Base-by-base conservation (phyloP, 2,329 filamentous ascomycete species). In the Talaromyces sp. region DNA sequence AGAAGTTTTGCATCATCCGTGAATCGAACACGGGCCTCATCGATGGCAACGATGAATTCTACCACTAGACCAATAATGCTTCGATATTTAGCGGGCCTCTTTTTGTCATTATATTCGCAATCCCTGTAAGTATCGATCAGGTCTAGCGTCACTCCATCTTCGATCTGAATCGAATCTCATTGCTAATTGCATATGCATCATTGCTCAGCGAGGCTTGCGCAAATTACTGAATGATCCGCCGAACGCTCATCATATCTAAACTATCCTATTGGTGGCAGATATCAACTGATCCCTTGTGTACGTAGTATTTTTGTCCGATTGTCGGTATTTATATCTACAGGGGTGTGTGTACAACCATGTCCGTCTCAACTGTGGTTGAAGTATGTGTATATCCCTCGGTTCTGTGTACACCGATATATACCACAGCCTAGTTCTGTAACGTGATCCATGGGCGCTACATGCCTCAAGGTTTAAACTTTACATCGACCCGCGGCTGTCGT, bases 11-110 rank as follows among this genome's bases (percentile, higher is more conserved):
- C 66, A 68, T 68, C 66, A 66, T 68, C 66, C 66, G 66, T 63
- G 66, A 68, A 68, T 68, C 66, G 66, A 68, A 68, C 66, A 63
- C 66, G 66, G 66, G 66, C 66, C 66, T 68, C 66, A 59, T 68
- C 66, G 66, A 68, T 68, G 66, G 66, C 66, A 68, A 68, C 66
- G 66, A 68, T 59, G 66, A 68, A 68, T 68, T 68, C 66, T 68
- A 68, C 66, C 66, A 68, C 66, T 68, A 68, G 66, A 68, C 66
- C 66, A 68, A 68, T 66, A 65, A 68, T 68, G 66, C 66, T 43
- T 65, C 2, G 52, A 56, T 56, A 13, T 14, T 16, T 14, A 11
- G 6, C 3, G 33, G 6, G 10, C 33, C 6, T 1, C 1, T 14
- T 22, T 56, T 24, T 24, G 3, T 1, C 3, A 4, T 3, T 5